These are phyloP conservation scores for Ascoidea rubescens DNA, from an alignment of 805 yeast genomes.

Conservation along the genomic window DNA sequence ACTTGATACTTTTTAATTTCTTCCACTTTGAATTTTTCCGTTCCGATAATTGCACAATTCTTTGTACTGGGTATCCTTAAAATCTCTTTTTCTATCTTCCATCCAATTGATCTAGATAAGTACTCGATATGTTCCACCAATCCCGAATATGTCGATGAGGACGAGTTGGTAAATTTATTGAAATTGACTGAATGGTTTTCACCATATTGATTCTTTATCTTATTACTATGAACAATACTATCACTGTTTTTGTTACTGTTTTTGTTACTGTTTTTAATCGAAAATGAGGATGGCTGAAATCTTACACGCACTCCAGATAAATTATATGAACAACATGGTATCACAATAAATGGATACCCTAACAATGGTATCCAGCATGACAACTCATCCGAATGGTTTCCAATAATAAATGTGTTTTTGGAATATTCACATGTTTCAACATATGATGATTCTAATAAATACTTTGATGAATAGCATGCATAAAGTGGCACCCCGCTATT, in stretches of 20 bases:
- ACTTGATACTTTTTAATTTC: slow-evolving; percentile 18
- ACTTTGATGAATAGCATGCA: slow-evolving; percentile 39
- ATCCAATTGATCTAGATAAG: slow-evolving; percentile 55
- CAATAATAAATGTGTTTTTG: slow-evolving; percentile 64
- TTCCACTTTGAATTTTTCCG: slow-evolving; percentile 17
- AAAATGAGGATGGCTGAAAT: slow-evolving; percentile 29
- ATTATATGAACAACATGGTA: slow-evolving; percentile 91
- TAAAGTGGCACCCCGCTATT: slow-evolving; percentile 25
- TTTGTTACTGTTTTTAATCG: slow-evolving; percentile 8
- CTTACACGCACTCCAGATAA: slow-evolving; percentile 65
- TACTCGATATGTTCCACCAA: slow-evolving; percentile 76
- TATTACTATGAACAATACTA: slow-evolving; percentile 8
- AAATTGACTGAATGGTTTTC: slow-evolving; percentile 8
- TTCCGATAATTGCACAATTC: slow-evolving; percentile 80
- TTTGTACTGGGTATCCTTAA: slow-evolving; percentile 88
- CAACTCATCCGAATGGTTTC: slow-evolving; percentile 90
- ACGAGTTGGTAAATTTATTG: slow-evolving; percentile 16
- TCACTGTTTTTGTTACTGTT: not conserved
- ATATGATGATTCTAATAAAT: slow-evolving; percentile 34
- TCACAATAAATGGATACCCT: slow-evolving; percentile 77
- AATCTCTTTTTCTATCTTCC: slow-evolving; percentile 79
- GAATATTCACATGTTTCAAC: slow-evolving; percentile 58
- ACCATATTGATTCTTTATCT: slow-evolving; percentile 6
- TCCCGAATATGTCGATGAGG: slow-evolving; percentile 65
- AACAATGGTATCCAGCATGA: slow-evolving; percentile 91